These are phyloP conservation scores for Elongisporangium anandrum DNA, from an alignment of 352 stramenopile genomes.

Conservation along the genomic window DNA sequence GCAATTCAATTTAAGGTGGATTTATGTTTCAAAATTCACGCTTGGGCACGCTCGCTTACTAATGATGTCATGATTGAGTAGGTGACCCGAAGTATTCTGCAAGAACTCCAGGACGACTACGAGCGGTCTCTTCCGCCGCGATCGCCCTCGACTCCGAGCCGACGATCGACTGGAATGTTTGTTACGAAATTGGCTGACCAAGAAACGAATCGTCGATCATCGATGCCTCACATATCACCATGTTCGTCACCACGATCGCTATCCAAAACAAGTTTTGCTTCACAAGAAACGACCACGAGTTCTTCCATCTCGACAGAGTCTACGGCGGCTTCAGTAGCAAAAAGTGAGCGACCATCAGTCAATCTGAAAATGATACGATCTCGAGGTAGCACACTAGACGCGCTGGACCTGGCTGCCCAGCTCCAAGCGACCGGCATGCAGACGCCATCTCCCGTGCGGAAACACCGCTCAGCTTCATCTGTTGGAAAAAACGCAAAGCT, in stretches of 20 bases:
- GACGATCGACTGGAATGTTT: neutral
- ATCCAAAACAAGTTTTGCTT: neutral
- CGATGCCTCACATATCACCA: neutral
- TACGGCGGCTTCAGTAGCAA: neutral
- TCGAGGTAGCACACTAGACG: neutral
- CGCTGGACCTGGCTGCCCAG: neutral
- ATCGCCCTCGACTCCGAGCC: neutral
- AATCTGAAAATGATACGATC: neutral
- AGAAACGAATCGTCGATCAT: neutral
- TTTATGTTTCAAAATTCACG: neutral
- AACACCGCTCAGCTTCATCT: neutral
- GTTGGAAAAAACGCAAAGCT: neutral
- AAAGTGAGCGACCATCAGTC: neutral
- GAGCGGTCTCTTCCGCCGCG: constrained; percentile 5
- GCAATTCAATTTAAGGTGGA: constrained; percentile 27
- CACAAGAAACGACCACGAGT: neutral
- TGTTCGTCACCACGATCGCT: neutral
- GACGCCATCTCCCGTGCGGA: neutral
- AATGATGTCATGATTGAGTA: neutral
- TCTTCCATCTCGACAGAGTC: neutral
- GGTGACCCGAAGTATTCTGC: constrained; percentile 28
- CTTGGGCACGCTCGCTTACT: neutral
- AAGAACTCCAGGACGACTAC: constrained; percentile 25
- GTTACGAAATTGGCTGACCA: neutral
- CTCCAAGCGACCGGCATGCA: neutral